Base-by-base conservation (phyloP, 2,329 filamentous ascomycete genomes). In the Gliomastix tumulicola region DNA sequence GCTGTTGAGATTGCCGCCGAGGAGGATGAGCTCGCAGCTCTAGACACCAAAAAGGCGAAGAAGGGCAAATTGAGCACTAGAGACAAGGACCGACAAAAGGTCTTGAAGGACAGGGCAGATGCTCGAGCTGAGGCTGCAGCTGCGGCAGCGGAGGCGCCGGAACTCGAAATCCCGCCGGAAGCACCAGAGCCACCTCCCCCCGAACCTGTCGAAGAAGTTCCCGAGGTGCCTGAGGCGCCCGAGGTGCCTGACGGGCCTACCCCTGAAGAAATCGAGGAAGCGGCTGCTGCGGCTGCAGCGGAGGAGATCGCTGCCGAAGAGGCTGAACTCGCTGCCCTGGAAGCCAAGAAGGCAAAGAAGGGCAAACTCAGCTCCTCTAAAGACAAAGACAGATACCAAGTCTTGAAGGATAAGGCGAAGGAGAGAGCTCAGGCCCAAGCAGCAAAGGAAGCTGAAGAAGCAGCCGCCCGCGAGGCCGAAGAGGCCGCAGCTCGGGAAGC, bases 1-100 rank as follows among this genome's bases (percentile, higher is more conserved):
- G 37, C 37, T 27, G 49, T 49, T 32, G 43, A 41, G 13, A 42
- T 46, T 20, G 48, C 34, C 7, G 42, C 41, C 19, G 43, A 47
- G 23, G 49, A 49, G 18, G 44, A 40, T 13, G 47, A 49, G 32
- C 39, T 49, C 17, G 40, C 37, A 15, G 42, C 37, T 11, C 39
- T 59, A 5, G 45, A 51, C 16, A 55, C 54, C 39, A 52, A 51
- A 28, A 57, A 53, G 32, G 50, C 51, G 1, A 54, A 56, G 42
- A 42, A 38, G 42, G 47, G 41, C 37, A 50, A 48, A 36, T 43
- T 42, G 13, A 17, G 15, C 17, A 44, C 44, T 20, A 44, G 43
- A 28, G 48, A 53, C 17, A 43, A 40, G 9, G 51, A 54, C 42
- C 65, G 41, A 40, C 50, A 44, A 33, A 47, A 43, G 21, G 28